Conservation (phyloP, 2,329 filamentous ascomycete species). For the Gnomoniopsis smithogilvyi region DNA sequence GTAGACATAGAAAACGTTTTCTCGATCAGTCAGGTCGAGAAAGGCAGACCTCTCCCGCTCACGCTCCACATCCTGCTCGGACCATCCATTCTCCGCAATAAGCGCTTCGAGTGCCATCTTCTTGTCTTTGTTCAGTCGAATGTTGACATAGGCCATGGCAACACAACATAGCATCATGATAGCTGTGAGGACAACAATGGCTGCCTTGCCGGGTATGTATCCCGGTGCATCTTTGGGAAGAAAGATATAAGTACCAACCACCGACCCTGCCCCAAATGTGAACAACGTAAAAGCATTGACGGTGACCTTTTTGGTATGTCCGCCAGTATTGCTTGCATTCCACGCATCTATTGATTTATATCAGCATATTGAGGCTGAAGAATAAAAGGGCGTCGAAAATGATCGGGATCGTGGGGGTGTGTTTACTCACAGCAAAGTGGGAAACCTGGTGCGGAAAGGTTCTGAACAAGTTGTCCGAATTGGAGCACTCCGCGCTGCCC, state of each 20-base stretch:
- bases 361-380: no score
- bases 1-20: neutral
- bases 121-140: slow-evolving; percentile 19
- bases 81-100: slow-evolving; percentile 23
- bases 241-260: slow-evolving; percentile 26
- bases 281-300: slow-evolving; percentile 24
- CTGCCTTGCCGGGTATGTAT: slow-evolving; percentile 24
- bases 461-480: slow-evolving; percentile 23
- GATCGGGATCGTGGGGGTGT: no score
- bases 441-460: slow-evolving; percentile 20
- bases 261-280: slow-evolving; percentile 21
- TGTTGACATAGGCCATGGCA: slow-evolving; percentile 21
- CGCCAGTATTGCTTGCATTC: slow-evolving; percentile 27
- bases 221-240: slow-evolving; percentile 20
- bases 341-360: slow-evolving; percentile 15
- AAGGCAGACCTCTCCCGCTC: slow-evolving; percentile 26
- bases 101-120: slow-evolving; percentile 11
- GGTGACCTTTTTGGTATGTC: slow-evolving; percentile 28
- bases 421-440: slow-evolving; percentile 18
- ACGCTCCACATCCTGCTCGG: slow-evolving; percentile 17
- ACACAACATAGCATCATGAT: slow-evolving; percentile 17
- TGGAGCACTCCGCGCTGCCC: slow-evolving; percentile 20
- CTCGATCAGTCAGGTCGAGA: slow-evolving; percentile 22
- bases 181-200: slow-evolving; percentile 24
- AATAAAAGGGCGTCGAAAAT: no score